phyloP scores from a whole-genome alignment of 2,329 filamentous ascomycete species.

The Parascedosporium putredinis region DNA sequence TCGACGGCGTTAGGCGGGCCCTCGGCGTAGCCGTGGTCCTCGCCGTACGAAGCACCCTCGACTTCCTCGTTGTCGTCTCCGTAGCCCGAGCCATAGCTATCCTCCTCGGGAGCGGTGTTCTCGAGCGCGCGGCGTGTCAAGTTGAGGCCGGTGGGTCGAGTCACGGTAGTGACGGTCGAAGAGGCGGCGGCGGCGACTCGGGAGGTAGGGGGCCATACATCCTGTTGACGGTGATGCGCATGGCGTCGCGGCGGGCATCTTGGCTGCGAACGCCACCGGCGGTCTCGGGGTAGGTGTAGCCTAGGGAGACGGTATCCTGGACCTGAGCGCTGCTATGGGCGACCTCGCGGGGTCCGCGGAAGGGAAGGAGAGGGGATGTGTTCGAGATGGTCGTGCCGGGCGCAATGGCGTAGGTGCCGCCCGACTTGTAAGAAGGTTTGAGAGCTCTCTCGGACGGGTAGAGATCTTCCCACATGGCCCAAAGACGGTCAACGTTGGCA shows the following conservation, averaged over 20 bases:
- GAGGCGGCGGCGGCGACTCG: not conserved
- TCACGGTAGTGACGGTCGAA: not conserved
- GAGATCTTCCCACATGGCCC: constrained; percentile 43
- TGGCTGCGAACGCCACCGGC: constrained; percentile 11
- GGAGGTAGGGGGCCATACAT: constrained; percentile 16
- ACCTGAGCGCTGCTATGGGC: constrained; percentile 32
- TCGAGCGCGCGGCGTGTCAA: not conserved
- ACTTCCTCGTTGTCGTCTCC: not conserved
- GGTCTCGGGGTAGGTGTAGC: constrained; percentile 29
- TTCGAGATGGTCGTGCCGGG: constrained; percentile 28
- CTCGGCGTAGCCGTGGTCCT: not conserved
- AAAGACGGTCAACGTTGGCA: constrained; percentile 53
- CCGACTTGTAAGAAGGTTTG: constrained; percentile 21
- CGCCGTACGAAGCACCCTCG: not conserved
- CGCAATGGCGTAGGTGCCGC: constrained; percentile 30
- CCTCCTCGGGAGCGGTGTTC: no score
- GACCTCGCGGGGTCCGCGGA: constrained; percentile 27
- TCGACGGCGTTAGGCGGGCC: constrained; percentile 8
- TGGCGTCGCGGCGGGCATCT: constrained; percentile 23
- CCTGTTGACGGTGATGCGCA: constrained; percentile 22
- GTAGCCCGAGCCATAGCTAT: no score
- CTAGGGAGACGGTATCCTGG: constrained; percentile 21
- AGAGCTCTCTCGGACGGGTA: constrained; percentile 25
- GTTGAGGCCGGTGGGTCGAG: no score
- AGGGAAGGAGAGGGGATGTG: constrained; percentile 38